A percentile compares a stretch with the other conserved stretches of the same genome.
These are phyloP conservation scores for Fraxinus cuspidata DNA, from an alignment of 257 asterid species.

Conservation along the genomic window DNA sequence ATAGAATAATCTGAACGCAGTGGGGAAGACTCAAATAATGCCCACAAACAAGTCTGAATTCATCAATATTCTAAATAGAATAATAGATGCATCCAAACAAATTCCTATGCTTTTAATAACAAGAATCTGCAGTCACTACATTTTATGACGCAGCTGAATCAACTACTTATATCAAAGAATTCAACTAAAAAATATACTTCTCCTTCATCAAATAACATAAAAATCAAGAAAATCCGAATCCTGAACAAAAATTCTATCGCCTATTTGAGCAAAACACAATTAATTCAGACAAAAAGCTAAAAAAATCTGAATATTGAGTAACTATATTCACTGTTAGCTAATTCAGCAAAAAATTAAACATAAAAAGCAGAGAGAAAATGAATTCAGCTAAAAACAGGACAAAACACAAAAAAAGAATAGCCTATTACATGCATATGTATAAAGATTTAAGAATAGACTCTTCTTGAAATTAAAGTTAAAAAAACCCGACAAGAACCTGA, in stretches of 20 bases:
- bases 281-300: constrained; percentile 2
- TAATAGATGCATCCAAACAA: background rate
- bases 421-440: constrained; percentile 26
- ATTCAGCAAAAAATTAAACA: background rate
- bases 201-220: constrained; percentile 2
- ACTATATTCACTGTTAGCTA: background rate
- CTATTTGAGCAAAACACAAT: constrained; percentile 5
- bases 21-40: background rate
- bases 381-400: constrained; percentile 12
- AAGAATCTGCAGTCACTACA: constrained; percentile 20
- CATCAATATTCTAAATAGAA: background rate
- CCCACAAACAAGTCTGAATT: background rate
- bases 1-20: constrained; percentile 49
- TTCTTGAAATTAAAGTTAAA: constrained; percentile 15
- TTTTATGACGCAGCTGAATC: constrained; percentile 17
- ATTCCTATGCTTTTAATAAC: background rate
- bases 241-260: background rate
- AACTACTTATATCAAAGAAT: constrained; percentile 17
- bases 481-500: constrained; percentile 54
- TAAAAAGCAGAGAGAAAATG: background rate
- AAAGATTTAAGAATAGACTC: background rate
- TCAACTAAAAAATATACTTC: constrained; percentile 7
- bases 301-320: background rate
- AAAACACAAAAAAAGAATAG: background rate
- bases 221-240: constrained; percentile 8